Conservation (phyloP, 495 filamentous ascomycete genomes). For the Podospora didyma region DNA sequence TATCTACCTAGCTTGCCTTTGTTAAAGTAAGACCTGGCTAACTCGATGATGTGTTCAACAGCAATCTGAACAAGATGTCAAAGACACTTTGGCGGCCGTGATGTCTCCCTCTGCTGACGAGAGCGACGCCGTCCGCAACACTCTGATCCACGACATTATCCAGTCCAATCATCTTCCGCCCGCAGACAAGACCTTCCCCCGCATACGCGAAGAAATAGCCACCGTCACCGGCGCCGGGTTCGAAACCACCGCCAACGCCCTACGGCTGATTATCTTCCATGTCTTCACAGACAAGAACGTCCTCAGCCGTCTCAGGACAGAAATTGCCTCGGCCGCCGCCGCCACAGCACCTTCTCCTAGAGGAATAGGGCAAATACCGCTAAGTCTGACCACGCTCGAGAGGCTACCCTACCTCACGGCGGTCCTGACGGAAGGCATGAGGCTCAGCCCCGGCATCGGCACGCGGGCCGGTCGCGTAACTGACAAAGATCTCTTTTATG, state of each 20-base stretch:
- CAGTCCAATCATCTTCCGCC: slow-evolving; percentile 22
- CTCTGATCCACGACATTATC: slow-evolving; percentile 24
- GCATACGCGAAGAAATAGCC: slow-evolving; percentile 19
- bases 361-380: too few species aligned
- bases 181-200: slow-evolving; percentile 21
- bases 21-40: neutral
- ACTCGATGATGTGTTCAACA: too few species aligned
- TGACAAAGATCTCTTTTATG: slow-evolving; percentile 32
- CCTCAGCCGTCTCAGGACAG: slow-evolving; percentile 16
- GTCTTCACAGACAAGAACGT: slow-evolving; percentile 18
- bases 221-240: slow-evolving; percentile 22
- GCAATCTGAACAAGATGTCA: slow-evolving; percentile 14
- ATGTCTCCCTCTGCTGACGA: neutral
- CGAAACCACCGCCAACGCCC: slow-evolving; percentile 22
- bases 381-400: slow-evolving; percentile 19
- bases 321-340: slow-evolving; percentile 8
- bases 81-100: slow-evolving; percentile 11
- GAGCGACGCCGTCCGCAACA: slow-evolving; percentile 15
- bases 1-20: neutral
- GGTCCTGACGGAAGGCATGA: slow-evolving; percentile 33
- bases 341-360: neutral
- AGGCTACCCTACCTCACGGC: slow-evolving; percentile 34
- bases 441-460: slow-evolving; percentile 30
- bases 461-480: slow-evolving; percentile 35
- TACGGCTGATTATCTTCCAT: slow-evolving; percentile 23